Percentiles rank a stretch among this genome's conserved stretches.
These are phyloP conservation scores for Annulohypoxylon moriforme DNA, from an alignment of 495 filamentous ascomycete genomes.

Conservation along the genomic window DNA sequence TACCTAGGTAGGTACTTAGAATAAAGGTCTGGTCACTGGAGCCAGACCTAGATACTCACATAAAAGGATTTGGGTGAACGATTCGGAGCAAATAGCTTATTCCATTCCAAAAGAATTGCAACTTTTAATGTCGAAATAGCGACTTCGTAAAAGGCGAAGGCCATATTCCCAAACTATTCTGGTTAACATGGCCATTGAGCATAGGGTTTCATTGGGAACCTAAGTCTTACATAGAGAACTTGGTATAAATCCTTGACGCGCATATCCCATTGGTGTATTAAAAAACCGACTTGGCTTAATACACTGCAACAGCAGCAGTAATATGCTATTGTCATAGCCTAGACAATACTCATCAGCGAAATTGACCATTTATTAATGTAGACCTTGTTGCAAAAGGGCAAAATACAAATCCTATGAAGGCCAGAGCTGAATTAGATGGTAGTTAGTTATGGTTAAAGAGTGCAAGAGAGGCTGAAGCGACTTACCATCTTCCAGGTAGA, in stretches of 20 bases:
- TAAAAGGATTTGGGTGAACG: not conserved
- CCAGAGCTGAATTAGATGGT: not conserved
- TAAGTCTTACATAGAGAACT: not conserved
- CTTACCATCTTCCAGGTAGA: not conserved
- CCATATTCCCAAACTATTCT: not conserved
- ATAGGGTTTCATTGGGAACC: no score
- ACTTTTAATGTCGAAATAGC: not conserved
- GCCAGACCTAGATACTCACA: not conserved
- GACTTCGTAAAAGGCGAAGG: not conserved
- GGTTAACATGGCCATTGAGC: not conserved
- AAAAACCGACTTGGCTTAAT: not conserved
- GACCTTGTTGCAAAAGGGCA: not conserved
- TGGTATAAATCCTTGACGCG: not conserved
- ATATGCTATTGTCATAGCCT: not conserved
- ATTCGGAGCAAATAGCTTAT: not conserved
- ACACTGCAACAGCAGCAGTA: not conserved
- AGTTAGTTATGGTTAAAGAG: not conserved
- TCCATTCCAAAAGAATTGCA: not conserved
- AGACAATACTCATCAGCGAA: not conserved
- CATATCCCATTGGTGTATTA: not conserved
- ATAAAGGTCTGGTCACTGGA: not conserved
- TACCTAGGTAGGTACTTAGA: no score
- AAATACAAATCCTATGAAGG: not conserved
- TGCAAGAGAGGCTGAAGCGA: not conserved
- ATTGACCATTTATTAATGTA: not conserved